These are phyloP conservation scores for Pseudogymnoascus destructans DNA, from an alignment of 2,329 filamentous ascomycete species.

Conservation along the genomic window DNA sequence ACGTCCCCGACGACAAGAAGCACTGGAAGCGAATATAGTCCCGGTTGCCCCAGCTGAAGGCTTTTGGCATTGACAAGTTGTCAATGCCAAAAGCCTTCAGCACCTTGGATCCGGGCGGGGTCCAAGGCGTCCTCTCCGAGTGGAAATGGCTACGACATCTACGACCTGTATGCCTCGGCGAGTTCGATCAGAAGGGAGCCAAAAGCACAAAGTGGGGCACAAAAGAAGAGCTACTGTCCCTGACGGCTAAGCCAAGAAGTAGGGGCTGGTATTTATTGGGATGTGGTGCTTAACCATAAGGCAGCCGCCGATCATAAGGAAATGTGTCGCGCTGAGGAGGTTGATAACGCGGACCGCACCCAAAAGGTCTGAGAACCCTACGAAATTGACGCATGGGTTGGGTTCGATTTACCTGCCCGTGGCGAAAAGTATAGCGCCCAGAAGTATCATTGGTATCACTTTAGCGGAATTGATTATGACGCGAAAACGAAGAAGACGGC, in stretches of 20 bases:
- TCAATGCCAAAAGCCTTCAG: too few species aligned
- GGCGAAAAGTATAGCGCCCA: slow-evolving; percentile 44
- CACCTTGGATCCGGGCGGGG: slow-evolving; percentile 59
- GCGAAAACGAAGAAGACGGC: slow-evolving; percentile 40
- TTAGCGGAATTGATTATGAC: slow-evolving; percentile 56
- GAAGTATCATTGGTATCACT: slow-evolving; percentile 56
- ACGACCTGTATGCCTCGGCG: slow-evolving; percentile 57
- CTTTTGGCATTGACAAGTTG: slow-evolving; percentile 47
- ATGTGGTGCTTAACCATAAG: slow-evolving; percentile 62
- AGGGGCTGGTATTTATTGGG: slow-evolving; percentile 50
- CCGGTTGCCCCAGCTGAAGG: slow-evolving; percentile 40
- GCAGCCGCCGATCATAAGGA: slow-evolving; percentile 55
- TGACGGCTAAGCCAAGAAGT: slow-evolving; percentile 40
- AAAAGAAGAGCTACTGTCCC: slow-evolving; percentile 43
- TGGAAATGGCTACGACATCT: slow-evolving; percentile 57
- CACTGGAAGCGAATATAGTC: slow-evolving; percentile 48
- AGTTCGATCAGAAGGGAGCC: slow-evolving; percentile 58
- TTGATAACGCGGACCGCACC: slow-evolving; percentile 46
- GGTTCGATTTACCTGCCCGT: slow-evolving; percentile 51
- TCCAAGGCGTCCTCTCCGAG: slow-evolving; percentile 51
- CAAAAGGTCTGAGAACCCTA: slow-evolving; percentile 40
- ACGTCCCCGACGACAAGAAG: slow-evolving; percentile 44
- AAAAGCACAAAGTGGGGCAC: slow-evolving; percentile 55
- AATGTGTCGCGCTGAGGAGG: slow-evolving; percentile 47
- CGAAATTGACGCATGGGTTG: slow-evolving; percentile 55